phyloP scores from a whole-genome alignment of 306 rosid genomes.

The Malus sylvestris region DNA sequence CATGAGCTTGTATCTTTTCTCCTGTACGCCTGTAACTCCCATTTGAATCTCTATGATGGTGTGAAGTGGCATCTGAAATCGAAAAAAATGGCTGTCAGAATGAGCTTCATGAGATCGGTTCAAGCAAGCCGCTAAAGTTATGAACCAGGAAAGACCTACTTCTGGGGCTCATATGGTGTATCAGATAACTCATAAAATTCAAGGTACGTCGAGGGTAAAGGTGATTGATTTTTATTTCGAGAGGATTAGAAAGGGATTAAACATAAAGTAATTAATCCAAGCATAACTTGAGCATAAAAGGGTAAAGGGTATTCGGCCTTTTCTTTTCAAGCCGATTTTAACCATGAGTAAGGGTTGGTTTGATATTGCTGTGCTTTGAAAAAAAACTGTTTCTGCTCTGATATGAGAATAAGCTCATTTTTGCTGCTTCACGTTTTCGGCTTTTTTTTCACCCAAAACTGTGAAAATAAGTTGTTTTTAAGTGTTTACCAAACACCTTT shows the following conservation, averaged over 20 bases:
- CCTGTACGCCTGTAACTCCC: conserved; percentile 98
- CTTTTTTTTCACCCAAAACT: too few species aligned
- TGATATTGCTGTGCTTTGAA: too few species aligned
- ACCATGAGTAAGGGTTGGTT: too few species aligned
- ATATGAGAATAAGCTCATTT: too few species aligned
- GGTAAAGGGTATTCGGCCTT: neutral
- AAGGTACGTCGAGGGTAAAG: neutral
- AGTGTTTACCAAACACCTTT: too few species aligned
- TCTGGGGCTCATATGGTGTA: neutral
- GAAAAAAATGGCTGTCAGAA: neutral
- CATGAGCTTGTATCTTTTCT: conserved; percentile 96
- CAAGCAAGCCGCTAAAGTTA: neutral
- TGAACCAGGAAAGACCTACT: neutral
- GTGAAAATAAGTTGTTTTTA: too few species aligned
- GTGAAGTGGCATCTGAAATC: conserved; percentile 84
- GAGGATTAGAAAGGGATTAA: neutral
- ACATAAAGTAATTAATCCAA: neutral
- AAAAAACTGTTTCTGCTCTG: too few species aligned
- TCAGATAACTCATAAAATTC: neutral
- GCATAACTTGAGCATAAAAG: neutral
- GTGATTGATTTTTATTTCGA: neutral
- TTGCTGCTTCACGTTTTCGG: too few species aligned
- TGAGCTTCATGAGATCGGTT: neutral
- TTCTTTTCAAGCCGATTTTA: neutral
- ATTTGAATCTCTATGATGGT: conserved; percentile 96